Conservation (phyloP, 352 stramenopile genomes). For the Phytophthora tentaculata region DNA sequence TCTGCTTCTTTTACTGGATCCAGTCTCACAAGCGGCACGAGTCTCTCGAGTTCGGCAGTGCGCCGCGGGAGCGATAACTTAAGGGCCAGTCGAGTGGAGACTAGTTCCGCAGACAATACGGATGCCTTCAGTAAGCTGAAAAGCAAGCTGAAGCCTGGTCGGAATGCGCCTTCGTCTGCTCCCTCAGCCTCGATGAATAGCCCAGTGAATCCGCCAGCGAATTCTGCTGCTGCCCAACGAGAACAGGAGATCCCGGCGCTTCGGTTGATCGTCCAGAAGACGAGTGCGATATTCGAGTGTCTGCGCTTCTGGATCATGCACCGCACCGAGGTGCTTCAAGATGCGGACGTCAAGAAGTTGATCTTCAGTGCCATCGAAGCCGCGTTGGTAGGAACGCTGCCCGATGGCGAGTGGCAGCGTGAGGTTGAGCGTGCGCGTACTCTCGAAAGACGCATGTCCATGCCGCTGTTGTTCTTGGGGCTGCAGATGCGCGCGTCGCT, state of each 20-base stretch:
- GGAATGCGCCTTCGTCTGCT: constrained; percentile 38
- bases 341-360: constrained; percentile 83
- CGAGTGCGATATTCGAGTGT: constrained; percentile 85
- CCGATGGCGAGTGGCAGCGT: constrained; percentile 80
- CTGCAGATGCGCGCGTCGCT: constrained; percentile 86
- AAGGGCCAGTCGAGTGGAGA: constrained; percentile 50
- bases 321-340: constrained; percentile 72
- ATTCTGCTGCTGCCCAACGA: constrained; percentile 13
- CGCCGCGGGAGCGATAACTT: constrained; percentile 58
- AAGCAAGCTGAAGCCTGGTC: constrained; percentile 60
- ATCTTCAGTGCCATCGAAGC: constrained; percentile 88
- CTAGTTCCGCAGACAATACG: constrained; percentile 40
- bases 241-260: constrained; percentile 76
- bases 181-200: constrained; percentile 47
- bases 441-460: constrained; percentile 72
- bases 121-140: constrained; percentile 79
- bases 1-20: constrained; percentile 42
- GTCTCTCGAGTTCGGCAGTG: constrained; percentile 15
- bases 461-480: constrained; percentile 84
- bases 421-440: constrained; percentile 79
- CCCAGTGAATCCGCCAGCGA: constrained; percentile 19
- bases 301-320: constrained; percentile 89
- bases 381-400: constrained; percentile 80
- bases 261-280: constrained; percentile 84
- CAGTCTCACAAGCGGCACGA: constrained; percentile 31